phyloP scores from a whole-genome alignment of 1,284 basidiomycete species.

The Ustilago bromivora region DNA sequence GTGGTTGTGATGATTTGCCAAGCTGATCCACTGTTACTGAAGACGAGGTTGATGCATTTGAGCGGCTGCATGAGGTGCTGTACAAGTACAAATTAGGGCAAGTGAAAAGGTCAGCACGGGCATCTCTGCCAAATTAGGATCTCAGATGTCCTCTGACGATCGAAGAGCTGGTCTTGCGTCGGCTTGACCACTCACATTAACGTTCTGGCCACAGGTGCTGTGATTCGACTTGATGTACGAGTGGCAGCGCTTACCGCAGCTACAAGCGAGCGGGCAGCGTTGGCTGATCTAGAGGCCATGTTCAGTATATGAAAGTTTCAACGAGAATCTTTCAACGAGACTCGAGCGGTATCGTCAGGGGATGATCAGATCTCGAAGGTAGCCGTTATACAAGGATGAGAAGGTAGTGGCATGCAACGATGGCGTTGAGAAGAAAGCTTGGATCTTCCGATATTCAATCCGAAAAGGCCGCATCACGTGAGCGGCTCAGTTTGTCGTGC shows the following conservation, averaged over 20 bases:
- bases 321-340: neutral
- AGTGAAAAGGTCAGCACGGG: neutral
- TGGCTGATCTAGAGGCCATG: slow-evolving; percentile 30
- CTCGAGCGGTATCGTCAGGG: neutral
- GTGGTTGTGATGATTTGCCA: slow-evolving; percentile 2
- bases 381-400: neutral
- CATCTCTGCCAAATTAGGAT: neutral
- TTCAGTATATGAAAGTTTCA: neutral
- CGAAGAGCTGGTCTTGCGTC: neutral
- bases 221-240: slow-evolving; percentile 10
- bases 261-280: slow-evolving; percentile 17
- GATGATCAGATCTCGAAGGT: neutral
- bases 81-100: neutral
- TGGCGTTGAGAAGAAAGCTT: slow-evolving; percentile 25
- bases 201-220: slow-evolving; percentile 16
- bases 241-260: slow-evolving; percentile 22
- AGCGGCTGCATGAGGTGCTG: slow-evolving; percentile 29
- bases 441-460: slow-evolving; percentile 8
- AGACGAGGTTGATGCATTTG: slow-evolving; percentile 34
- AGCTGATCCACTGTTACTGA: slow-evolving; percentile 41
- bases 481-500: slow-evolving; percentile 23
- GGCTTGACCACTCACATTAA: slow-evolving; percentile 26
- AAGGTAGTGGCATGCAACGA: neutral
- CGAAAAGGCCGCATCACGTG: slow-evolving; percentile 41
- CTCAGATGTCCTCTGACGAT: neutral